These are phyloP conservation scores for Gelatoporia subvermispora DNA, from an alignment of 768 basidiomycete genomes.

Conservation along the genomic window DNA sequence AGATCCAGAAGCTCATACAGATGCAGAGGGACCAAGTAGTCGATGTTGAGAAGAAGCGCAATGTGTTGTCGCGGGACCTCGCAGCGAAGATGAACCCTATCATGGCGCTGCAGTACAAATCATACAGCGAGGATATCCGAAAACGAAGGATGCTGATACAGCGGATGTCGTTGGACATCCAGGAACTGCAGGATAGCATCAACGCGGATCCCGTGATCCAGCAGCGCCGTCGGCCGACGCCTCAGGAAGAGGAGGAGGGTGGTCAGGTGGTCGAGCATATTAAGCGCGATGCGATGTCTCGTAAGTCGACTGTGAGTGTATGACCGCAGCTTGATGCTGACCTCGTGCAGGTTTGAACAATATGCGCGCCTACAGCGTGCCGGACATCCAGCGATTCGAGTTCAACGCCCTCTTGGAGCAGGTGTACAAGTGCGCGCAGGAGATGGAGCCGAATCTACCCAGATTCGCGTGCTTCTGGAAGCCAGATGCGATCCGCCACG, in stretches of 20 bases:
- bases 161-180: neutral
- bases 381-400: conserved; percentile 49
- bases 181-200: neutral
- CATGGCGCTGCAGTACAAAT: no score
- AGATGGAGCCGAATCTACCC: conserved; percentile 48
- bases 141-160: neutral
- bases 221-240: neutral
- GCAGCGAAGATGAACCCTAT: no score
- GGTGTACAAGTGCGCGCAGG: conserved; percentile 37
- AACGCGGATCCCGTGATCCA: neutral
- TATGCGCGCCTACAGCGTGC: conserved; percentile 35
- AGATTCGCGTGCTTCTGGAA: conserved; percentile 43
- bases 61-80: no score
- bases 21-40: conserved; percentile 39
- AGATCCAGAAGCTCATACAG: conserved; percentile 46
- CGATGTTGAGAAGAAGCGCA: no score
- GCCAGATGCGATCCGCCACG: conserved; percentile 43
- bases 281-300: neutral
- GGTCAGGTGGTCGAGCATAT: conserved; percentile 3
- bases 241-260: conserved; percentile 5
- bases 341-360: conserved; percentile 9
- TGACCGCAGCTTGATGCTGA: neutral
- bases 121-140: conserved; percentile 25
- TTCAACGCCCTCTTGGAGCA: conserved; percentile 49
- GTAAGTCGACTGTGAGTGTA: no score